These are phyloP conservation scores for Sphaerulina musiva DNA, from an alignment of 2,329 filamentous ascomycete genomes.

Conservation along the genomic window DNA sequence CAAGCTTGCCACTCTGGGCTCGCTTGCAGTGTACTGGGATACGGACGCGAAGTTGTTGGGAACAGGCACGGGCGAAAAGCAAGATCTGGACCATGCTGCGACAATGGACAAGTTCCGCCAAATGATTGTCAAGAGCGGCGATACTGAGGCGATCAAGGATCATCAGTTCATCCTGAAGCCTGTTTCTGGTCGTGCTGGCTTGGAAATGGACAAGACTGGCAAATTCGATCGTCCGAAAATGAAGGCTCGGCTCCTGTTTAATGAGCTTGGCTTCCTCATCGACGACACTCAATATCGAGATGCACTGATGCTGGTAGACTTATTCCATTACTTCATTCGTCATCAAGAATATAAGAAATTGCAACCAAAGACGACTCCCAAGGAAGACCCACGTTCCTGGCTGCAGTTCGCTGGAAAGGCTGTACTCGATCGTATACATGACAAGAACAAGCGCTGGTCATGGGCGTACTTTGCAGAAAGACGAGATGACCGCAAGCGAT, in stretches of 20 bases:
- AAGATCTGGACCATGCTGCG: conserved; percentile 64
- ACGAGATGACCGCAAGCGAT: conserved; percentile 77
- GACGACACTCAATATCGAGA: conserved; percentile 98
- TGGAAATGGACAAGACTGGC: conserved; percentile 91
- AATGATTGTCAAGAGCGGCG: conserved; percentile 65
- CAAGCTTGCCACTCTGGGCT: conserved; percentile 85
- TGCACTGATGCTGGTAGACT: conserved; percentile 92
- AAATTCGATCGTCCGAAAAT: conserved; percentile 72
- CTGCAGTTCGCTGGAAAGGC: conserved; percentile 84
- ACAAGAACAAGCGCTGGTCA: conserved; percentile 85
- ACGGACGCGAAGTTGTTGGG: conserved; percentile 82
- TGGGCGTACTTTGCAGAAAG: conserved; percentile 95
- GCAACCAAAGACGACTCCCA: conserved; percentile 77
- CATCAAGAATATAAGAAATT: conserved; percentile 95
- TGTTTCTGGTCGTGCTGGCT: conserved; percentile 87
- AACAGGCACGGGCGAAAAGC: conserved; percentile 66
- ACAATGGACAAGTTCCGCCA: conserved; percentile 69
- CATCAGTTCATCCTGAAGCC: conserved; percentile 96
- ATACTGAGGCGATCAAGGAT: conserved; percentile 49
- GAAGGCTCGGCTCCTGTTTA: conserved; percentile 86
- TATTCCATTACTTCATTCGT: conserved; percentile 97
- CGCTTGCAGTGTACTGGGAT: conserved; percentile 95
- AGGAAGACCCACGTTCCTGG: conserved; percentile 90
- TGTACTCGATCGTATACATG: conserved; percentile 87
- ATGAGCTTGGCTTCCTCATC: conserved; percentile 95